Evolutionary conservation across 192 early-diverging fungal species (phyloP).

Genomic region (Entomortierella chlamydospora): DNA sequence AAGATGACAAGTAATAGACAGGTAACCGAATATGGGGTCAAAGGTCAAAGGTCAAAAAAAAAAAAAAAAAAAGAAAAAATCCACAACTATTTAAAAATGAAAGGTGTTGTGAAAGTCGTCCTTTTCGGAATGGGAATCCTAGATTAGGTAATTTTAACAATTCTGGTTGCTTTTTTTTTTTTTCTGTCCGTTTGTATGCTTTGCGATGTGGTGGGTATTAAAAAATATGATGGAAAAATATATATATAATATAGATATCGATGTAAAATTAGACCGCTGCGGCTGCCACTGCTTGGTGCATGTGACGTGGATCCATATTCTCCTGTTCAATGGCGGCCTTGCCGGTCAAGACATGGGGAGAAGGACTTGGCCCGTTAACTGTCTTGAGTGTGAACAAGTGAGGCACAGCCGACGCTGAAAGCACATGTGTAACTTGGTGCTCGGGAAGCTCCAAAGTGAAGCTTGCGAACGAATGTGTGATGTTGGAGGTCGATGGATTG

Average conservation of each 20-base stretch:
- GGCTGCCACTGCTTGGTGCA: constrained; percentile 2
- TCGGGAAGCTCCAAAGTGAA: constrained; percentile 39
- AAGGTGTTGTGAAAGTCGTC: constrained; percentile 34
- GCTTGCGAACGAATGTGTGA: constrained; percentile 41
- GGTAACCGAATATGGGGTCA: too few relatives aligned
- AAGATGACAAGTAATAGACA: too few relatives aligned
- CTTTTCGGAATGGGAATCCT: constrained; percentile 15
- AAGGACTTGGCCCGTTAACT: background rate
- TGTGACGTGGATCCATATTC: constrained; percentile 8
- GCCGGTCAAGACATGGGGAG: constrained; percentile 25
- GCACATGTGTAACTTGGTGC: constrained; percentile 36
- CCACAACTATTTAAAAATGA: constrained; percentile 18
- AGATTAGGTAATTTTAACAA: background rate
- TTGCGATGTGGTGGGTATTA: background rate
- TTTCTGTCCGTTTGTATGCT: background rate
- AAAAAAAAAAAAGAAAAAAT: constrained; percentile 24
- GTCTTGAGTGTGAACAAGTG: constrained; percentile 33
- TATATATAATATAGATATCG: background rate
- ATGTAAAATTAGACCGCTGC: background rate
- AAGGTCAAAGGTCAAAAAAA: constrained; percentile 1
- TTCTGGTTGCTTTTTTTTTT: too few relatives aligned
- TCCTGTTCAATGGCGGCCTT: constrained; percentile 3
- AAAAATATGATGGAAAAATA: constrained; percentile 6
- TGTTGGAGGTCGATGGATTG: constrained; percentile 39
- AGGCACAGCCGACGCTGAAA: constrained; percentile 30